phyloP scores from a whole-genome alignment of 345 rosid species.

The Anacardium occidentale region DNA sequence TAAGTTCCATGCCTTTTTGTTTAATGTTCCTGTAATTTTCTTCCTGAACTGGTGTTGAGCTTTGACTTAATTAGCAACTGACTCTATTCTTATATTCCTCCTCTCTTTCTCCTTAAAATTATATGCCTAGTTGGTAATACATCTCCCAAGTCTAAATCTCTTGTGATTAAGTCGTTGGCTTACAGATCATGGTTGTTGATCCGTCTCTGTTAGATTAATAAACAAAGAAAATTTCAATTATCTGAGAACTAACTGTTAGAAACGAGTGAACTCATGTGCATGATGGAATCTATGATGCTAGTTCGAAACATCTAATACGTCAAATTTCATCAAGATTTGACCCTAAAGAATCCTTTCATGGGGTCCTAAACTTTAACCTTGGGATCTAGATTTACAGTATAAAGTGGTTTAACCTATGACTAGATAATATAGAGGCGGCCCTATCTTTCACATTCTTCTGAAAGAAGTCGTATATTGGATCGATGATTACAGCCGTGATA shows the following conservation, averaged over 20 bases:
- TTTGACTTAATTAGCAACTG: neutral
- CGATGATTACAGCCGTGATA: constrained; percentile 24
- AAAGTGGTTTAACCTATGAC: constrained; percentile 2
- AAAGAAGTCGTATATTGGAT: constrained; percentile 32
- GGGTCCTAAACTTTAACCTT: neutral
- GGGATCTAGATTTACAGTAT: constrained; percentile 16
- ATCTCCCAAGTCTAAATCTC: neutral
- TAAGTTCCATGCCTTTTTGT: neutral
- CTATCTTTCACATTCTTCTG: constrained; percentile 11
- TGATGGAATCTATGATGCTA: neutral
- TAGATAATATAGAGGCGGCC: constrained; percentile 21
- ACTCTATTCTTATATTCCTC: neutral
- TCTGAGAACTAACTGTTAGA: constrained; percentile 1
- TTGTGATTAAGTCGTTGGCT: constrained; percentile 24
- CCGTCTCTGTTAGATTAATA: constrained; percentile 19
- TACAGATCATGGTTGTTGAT: constrained; percentile 43
- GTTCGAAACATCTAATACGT: neutral
- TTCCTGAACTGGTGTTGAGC: neutral
- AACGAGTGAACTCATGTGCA: neutral
- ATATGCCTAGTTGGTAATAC: neutral
- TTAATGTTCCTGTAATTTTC: neutral
- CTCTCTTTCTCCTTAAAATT: neutral
- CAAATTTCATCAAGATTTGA: constrained; percentile 35
- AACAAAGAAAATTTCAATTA: neutral
- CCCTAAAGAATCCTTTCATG: neutral